These are phyloP conservation scores for Saturnispora besseyi DNA, from an alignment of 805 yeast genomes.

Conservation along the genomic window DNA sequence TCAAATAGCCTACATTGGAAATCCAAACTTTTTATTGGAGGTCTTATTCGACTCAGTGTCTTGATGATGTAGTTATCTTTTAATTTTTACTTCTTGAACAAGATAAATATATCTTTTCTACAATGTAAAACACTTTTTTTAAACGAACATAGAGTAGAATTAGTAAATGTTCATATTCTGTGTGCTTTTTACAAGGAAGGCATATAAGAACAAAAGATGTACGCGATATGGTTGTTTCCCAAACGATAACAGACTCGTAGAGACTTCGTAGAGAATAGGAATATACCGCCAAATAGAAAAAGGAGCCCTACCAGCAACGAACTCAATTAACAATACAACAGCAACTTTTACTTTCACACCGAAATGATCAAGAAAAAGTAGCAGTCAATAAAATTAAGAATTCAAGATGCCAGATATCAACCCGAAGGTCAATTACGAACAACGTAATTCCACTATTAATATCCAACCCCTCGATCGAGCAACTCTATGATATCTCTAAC, in stretches of 20 bases:
- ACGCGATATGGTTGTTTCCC: constrained; percentile 99
- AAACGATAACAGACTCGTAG: constrained; percentile 82
- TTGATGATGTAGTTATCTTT: constrained; percentile 9
- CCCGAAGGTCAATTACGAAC: constrained; percentile 6
- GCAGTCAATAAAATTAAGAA: constrained; percentile 9
- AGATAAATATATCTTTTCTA: constrained; percentile 3
- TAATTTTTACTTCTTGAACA: not conserved
- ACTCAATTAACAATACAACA: constrained; percentile 39
- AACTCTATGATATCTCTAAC: constrained; percentile 54
- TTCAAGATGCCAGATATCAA: constrained; percentile 14
- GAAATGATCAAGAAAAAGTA: constrained; percentile 5
- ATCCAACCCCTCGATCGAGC: constrained; percentile 98
- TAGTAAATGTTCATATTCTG: not conserved
- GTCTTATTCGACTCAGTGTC: constrained; percentile 17
- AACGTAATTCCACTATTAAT: constrained; percentile 33
- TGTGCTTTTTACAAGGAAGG: not conserved
- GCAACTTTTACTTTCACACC: not conserved
- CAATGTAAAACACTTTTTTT: constrained; percentile 1
- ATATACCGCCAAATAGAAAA: constrained; percentile 77
- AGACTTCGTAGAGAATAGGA: constrained; percentile 98
- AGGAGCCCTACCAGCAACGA: constrained; percentile 45
- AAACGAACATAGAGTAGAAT: no score
- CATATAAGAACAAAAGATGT: constrained; percentile 39
- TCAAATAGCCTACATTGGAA: constrained; percentile 15
- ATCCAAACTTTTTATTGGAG: constrained; percentile 16